Conservation (phyloP, 2,329 filamentous ascomycete genomes). For the Arthrinium phaeospermum region DNA sequence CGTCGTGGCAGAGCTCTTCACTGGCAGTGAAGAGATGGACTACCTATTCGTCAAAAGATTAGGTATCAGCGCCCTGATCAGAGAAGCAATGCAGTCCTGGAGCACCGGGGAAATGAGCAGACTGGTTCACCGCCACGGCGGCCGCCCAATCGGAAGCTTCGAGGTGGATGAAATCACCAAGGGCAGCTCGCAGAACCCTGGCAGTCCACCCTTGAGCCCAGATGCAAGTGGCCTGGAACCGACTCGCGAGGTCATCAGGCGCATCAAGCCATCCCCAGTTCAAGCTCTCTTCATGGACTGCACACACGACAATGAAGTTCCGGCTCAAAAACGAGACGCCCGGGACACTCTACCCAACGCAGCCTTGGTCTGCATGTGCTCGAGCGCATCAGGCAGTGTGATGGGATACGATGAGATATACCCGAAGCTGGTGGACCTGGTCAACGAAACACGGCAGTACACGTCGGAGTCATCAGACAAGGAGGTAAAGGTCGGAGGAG, state of each 20-base stretch:
- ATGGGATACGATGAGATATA: slow-evolving; percentile 99
- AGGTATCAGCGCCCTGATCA: slow-evolving; percentile 88
- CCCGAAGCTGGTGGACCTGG: slow-evolving; percentile 88
- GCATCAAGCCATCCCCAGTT: slow-evolving; percentile 85
- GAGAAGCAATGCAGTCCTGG: slow-evolving; percentile 99
- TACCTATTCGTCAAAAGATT: slow-evolving; percentile 94
- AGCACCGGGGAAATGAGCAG: slow-evolving; percentile 91
- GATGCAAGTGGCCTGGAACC: slow-evolving; percentile 39
- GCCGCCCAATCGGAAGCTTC: slow-evolving; percentile 94
- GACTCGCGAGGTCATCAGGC: slow-evolving; percentile 72
- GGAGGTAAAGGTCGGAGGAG: slow-evolving; percentile 68
- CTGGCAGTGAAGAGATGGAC: slow-evolving; percentile 93
- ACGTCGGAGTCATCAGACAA: slow-evolving; percentile 72
- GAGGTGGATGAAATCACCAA: slow-evolving; percentile 86
- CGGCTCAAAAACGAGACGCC: slow-evolving; percentile 92
- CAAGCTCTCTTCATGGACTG: slow-evolving; percentile 99
- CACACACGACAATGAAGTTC: slow-evolving; percentile 97
- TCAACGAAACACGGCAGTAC: slow-evolving; percentile 86
- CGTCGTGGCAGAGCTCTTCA: slow-evolving; percentile 94
- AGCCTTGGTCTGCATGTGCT: slow-evolving; percentile 93
- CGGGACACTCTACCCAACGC: slow-evolving; percentile 93
- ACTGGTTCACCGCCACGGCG: slow-evolving; percentile 91
- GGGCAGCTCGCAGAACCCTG: slow-evolving; percentile 52
- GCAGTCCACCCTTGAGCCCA: slow-evolving; percentile 39
- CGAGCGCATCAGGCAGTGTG: slow-evolving; percentile 91